phyloP scores from a whole-genome alignment of 371 early-diverging fungal species.

The Fennellomyces sp. region DNA sequence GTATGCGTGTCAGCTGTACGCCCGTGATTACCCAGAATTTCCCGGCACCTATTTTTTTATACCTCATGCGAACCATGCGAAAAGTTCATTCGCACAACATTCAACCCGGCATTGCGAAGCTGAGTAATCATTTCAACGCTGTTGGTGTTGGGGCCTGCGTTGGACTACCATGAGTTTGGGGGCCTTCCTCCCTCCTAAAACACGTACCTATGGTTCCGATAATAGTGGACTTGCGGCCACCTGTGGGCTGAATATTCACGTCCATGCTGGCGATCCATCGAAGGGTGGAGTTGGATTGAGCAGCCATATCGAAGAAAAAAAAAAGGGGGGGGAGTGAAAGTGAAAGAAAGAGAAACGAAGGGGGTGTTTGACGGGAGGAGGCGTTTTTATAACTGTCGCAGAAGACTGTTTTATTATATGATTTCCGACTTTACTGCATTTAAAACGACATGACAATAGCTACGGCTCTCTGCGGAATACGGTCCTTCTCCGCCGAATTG shows the following conservation, averaged over 20 bases:
- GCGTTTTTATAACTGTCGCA: neutral
- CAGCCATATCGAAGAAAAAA: constrained; percentile 7
- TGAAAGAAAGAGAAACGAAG: neutral
- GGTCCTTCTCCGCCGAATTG: constrained; percentile 38
- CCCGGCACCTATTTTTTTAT: constrained; percentile 8
- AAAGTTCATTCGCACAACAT: constrained; percentile 94
- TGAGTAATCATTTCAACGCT: constrained; percentile 79
- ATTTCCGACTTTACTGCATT: neutral
- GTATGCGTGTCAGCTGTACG: neutral
- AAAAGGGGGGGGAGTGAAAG: constrained; percentile 5
- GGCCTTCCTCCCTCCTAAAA: too few species aligned
- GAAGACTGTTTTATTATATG: neutral
- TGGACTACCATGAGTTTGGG: neutral
- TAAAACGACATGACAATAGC: constrained; percentile 65
- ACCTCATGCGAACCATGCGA: constrained; percentile 89
- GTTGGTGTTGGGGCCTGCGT: constrained; percentile 71
- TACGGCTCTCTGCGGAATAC: constrained; percentile 77
- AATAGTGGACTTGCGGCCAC: constrained; percentile 79
- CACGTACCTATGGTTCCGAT: constrained; percentile 82
- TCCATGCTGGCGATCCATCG: constrained; percentile 77
- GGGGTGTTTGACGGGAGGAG: neutral
- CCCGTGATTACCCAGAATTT: constrained; percentile 8
- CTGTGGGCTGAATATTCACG: constrained; percentile 62
- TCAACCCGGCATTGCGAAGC: constrained; percentile 91
- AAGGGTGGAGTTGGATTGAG: constrained; percentile 45